Base-by-base conservation (phyloP, 2,329 filamentous ascomycete genomes). In the Alternaria metachromatica region DNA sequence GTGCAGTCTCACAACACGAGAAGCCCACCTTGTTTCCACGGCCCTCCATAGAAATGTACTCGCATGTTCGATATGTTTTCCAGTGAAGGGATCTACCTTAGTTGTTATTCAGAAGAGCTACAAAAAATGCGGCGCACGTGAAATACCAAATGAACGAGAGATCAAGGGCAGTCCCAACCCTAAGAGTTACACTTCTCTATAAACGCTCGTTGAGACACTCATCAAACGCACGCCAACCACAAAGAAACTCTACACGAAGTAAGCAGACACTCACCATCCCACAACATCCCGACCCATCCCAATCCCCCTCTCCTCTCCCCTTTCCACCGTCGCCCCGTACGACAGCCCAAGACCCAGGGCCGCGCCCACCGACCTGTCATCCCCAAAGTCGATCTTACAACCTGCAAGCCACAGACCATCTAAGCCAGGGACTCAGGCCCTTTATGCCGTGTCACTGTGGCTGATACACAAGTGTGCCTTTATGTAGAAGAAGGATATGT, bases 1-100 rank as follows among this genome's bases (percentile, higher is more conserved):
- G 48, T 56, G 48, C 66, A 26, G 67, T 66, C 62, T 65, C 60
- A 64, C 48, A 12, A 30, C 46, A 61, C 60, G 64, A 63, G 25
- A 61, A 65, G 37, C 15, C n/a, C 9, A 11, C 18, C 9, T 18
- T 41, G 5, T 18, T 18, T 18, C 9, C 9, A 41, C 15, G 9
- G 33, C 33, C 15, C n/a, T 41, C n/a, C 18, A 3, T 18, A 41
- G 37, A 18, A 0, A 2, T 18, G 9, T 3, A 11, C 37, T 41
- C 5, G 3, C 3, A 37, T n/a, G 33, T 37, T n/a, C 33, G 13
- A 37, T 37, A 1, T 9, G 33, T 37, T 3, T 37, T 0, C 2
- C 4, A 9, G 13, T 37, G 9, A 3, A n/a, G 33, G 2, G n/a
- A n/a, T 9, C 9, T n/a, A n/a, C 7, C 33, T 37, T n/a, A 5